Conservation (phyloP, 108 stramenopile species). For the Conticribra guillardii region DNA sequence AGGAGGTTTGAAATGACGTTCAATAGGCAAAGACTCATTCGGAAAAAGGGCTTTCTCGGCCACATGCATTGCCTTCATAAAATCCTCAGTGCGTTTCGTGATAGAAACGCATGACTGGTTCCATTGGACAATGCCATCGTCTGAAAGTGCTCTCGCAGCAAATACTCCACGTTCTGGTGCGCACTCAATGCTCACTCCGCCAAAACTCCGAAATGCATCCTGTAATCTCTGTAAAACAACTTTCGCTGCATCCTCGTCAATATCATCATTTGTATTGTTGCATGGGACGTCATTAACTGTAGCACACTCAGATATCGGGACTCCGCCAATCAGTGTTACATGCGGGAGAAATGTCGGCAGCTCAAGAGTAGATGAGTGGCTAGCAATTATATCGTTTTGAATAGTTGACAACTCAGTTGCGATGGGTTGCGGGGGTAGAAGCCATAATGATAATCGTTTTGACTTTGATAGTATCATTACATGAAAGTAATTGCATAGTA, state of each 20-base stretch:
- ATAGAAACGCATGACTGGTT: slow-evolving; percentile 38
- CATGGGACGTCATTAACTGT: background rate
- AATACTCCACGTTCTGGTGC: slow-evolving; percentile 34
- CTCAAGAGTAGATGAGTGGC: background rate
- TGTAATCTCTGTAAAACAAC: slow-evolving; percentile 24
- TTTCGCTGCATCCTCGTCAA: slow-evolving; percentile 24
- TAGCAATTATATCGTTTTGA: background rate
- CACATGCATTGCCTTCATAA: slow-evolving; percentile 23
- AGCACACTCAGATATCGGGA: slow-evolving; percentile 28
- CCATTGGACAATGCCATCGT: slow-evolving; percentile 30
- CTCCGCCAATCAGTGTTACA: slow-evolving; percentile 38
- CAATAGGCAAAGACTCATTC: background rate
- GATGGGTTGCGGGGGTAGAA: background rate
- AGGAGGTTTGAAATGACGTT: slow-evolving; percentile 29
- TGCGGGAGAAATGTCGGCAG: slow-evolving; percentile 35
- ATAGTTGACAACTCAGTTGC: background rate
- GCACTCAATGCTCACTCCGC: slow-evolving; percentile 19
- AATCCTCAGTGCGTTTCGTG: slow-evolving; percentile 2
- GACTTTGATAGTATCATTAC: background rate
- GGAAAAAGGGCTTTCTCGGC: slow-evolving; percentile 20
- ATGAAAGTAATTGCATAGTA: too few relatives aligned
- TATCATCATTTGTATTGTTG: background rate
- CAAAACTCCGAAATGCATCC: slow-evolving; percentile 24
- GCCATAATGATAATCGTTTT: background rate
- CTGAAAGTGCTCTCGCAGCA: too few relatives aligned